A percentile compares a stretch with the other conserved stretches of the same genome.
Evolutionary conservation across 108 stramenopile genomes (phyloP).

Genomic region (Parietichytrium sp.): DNA sequence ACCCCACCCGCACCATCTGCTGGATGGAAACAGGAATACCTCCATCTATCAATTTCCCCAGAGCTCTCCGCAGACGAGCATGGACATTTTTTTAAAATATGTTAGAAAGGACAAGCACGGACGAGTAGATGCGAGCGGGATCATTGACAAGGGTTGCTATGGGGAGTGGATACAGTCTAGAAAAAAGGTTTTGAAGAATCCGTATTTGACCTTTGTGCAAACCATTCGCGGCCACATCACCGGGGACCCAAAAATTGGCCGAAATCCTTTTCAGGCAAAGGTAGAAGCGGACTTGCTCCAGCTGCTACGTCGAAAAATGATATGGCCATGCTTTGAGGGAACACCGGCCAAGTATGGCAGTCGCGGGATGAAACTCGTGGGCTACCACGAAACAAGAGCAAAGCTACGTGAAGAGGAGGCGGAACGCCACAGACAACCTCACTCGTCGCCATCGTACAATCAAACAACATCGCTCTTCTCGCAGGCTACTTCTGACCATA

Average conservation of each 20-base stretch:
- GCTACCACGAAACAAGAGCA: slow-evolving; percentile 24
- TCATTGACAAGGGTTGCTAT: slow-evolving; percentile 2
- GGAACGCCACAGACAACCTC: too few species aligned
- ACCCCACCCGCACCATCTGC: too few species aligned
- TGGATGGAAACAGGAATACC: too few species aligned
- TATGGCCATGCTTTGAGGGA: slow-evolving; percentile 26
- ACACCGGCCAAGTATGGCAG: slow-evolving; percentile 21
- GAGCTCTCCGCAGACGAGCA: slow-evolving; percentile 36
- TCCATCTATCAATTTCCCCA: too few species aligned
- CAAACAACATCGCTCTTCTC: too few species aligned
- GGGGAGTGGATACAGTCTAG: not conserved
- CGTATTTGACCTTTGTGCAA: slow-evolving; percentile 16
- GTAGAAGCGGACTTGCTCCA: not conserved
- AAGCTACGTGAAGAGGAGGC: too few species aligned
- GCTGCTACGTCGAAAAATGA: slow-evolving; percentile 5
- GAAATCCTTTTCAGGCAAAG: not conserved
- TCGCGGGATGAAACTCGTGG: slow-evolving; percentile 12
- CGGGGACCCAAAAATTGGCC: slow-evolving; percentile 13
- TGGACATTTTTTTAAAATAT: slow-evolving; percentile 15
- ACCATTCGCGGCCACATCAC: slow-evolving; percentile 18
- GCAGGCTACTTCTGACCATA: too few species aligned
- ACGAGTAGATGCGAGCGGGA: slow-evolving; percentile 2
- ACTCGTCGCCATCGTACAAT: too few species aligned
- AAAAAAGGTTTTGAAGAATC: slow-evolving; percentile 12
- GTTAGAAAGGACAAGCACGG: not conserved